These are phyloP conservation scores for Xylariaceae sp. DNA, from an alignment of 2,329 filamentous ascomycete species.

Conservation along the genomic window DNA sequence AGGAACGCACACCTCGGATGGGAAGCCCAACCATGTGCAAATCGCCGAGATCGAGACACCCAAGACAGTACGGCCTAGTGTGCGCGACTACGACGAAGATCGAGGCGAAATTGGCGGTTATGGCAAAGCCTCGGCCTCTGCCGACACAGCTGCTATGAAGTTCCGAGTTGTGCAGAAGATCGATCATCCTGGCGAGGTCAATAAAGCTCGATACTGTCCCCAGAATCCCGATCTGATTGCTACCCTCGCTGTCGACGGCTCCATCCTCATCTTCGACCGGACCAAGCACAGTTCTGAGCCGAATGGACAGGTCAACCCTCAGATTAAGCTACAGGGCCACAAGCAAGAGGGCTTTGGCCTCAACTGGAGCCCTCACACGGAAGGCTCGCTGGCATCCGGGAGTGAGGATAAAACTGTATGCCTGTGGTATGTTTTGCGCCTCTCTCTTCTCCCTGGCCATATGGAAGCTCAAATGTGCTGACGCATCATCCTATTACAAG, in stretches of 20 bases:
- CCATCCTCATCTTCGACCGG: constrained; percentile 88
- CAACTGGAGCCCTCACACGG: constrained; percentile 81
- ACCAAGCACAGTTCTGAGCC: constrained; percentile 85
- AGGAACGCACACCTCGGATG: constrained; percentile 88
- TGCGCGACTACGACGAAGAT: constrained; percentile 84
- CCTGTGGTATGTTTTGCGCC: constrained; percentile 67
- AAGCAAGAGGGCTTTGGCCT: constrained; percentile 85
- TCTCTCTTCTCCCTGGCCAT: not conserved
- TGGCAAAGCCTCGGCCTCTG: constrained; percentile 50
- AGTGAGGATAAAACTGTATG: constrained; percentile 89
- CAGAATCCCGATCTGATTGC: constrained; percentile 97
- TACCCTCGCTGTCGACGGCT: constrained; percentile 81
- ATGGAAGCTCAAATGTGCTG: not conserved
- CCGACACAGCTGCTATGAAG: constrained; percentile 68
- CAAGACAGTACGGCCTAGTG: constrained; percentile 66
- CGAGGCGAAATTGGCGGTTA: constrained; percentile 92
- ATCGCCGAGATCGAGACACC: constrained; percentile 93
- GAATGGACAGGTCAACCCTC: constrained; percentile 67
- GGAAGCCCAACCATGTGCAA: constrained; percentile 83
- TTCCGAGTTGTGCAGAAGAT: constrained; percentile 95
- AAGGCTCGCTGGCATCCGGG: constrained; percentile 79
- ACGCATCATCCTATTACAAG: constrained; percentile 35
- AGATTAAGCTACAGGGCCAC: constrained; percentile 82
- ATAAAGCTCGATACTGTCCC: constrained; percentile 96
- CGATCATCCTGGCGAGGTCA: constrained; percentile 92